Evolutionary conservation across 441 rosid species (phyloP).

Genomic region (Euphorbia schlechtendalii): DNA sequence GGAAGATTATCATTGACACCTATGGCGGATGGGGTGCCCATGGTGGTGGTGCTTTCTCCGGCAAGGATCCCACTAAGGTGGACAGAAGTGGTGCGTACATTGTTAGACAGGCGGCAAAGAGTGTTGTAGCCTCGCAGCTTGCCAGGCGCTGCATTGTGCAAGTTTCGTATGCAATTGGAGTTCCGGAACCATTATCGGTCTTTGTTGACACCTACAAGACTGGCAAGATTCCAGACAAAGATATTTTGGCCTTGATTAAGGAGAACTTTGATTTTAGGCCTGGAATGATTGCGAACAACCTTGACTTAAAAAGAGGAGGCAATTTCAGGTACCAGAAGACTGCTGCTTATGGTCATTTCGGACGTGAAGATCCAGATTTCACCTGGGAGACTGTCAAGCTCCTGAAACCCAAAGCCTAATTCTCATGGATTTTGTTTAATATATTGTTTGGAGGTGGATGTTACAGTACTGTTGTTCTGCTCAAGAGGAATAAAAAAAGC

Average conservation of each 20-base stretch:
- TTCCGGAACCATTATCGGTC: conserved; percentile 71
- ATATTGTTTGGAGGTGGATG: conserved; percentile 26
- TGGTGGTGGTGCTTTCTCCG: conserved; percentile 50
- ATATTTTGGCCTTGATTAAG: conserved; percentile 56
- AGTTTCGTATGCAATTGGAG: conserved; percentile 75
- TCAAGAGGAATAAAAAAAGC: conserved; percentile 26
- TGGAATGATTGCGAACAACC: conserved; percentile 76
- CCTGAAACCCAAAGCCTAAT: conserved; percentile 56
- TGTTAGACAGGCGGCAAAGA: conserved; percentile 78
- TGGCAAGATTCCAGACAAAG: conserved; percentile 65
- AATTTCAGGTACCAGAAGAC: conserved; percentile 74
- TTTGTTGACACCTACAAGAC: conserved; percentile 73
- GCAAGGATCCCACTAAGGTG: conserved; percentile 60
- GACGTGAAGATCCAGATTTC: conserved; percentile 73
- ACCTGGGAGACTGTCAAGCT: conserved; percentile 74
- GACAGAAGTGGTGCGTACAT: conserved; percentile 75
- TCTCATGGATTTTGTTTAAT: background rate
- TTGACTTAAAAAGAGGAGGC: conserved; percentile 70
- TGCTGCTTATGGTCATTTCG: conserved; percentile 74
- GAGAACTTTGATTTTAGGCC: conserved; percentile 76
- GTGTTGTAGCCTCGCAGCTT: conserved; percentile 65
- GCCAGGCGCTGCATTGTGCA: conserved; percentile 72
- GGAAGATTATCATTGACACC: conserved; percentile 68
- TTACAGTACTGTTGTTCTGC: conserved; percentile 20
- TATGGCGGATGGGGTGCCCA: conserved; percentile 54